phyloP scores from a whole-genome alignment of 768 basidiomycete species.

The Tylopilus plumbeoviolaceoides region DNA sequence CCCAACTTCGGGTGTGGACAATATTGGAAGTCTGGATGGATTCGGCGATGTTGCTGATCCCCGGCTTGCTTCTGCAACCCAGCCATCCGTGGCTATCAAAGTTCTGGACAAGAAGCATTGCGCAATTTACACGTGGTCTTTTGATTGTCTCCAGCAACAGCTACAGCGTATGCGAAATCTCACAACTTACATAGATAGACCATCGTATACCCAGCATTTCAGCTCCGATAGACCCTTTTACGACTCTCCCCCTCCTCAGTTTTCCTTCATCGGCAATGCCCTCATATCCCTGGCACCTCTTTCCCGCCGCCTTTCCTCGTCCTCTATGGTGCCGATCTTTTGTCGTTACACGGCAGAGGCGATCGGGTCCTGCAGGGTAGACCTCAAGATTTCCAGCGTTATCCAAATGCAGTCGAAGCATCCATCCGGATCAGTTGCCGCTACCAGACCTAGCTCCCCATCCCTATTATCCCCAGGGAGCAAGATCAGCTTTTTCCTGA shows the following conservation, averaged over 20 bases:
- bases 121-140: conserved; percentile 88
- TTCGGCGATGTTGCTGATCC: conserved; percentile 93
- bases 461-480: conserved; percentile 65
- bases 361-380: conserved; percentile 89
- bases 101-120: conserved; percentile 85
- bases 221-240: conserved; percentile 92
- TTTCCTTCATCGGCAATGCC: conserved; percentile 90
- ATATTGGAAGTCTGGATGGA: conserved; percentile 81
- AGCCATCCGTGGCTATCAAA: conserved; percentile 86
- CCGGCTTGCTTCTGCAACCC: conserved; percentile 62
- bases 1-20: conserved; percentile 80
- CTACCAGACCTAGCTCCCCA: conserved; percentile 68
- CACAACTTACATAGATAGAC: conserved; percentile 84
- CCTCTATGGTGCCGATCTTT: conserved; percentile 81
- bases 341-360: conserved; percentile 94
- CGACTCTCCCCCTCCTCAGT: conserved; percentile 80
- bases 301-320: conserved; percentile 68
- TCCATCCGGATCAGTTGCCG: conserved; percentile 54
- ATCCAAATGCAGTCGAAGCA: conserved; percentile 54
- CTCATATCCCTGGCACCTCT: conserved; percentile 79
- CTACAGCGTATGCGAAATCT: conserved; percentile 91
- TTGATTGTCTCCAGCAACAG: conserved; percentile 84
- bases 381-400: conserved; percentile 76
- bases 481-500: conserved; percentile 81
- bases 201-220: conserved; percentile 92